Evolutionary conservation across 2,329 filamentous ascomycete genomes (phyloP).

Genomic region (Xylariaceae sp.): DNA sequence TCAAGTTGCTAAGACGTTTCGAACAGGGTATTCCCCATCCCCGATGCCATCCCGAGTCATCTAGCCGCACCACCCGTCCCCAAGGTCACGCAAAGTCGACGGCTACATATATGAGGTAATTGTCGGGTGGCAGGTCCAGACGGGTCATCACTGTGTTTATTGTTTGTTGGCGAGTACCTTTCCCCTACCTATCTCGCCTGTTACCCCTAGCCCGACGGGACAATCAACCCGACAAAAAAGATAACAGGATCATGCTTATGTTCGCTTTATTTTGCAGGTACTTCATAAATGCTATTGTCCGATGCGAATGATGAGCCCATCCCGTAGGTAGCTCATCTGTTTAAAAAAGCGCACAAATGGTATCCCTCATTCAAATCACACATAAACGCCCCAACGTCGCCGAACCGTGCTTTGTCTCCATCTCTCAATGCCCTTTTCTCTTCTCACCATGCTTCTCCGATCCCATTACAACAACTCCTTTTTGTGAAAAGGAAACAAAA

Average conservation of each 20-base stretch:
- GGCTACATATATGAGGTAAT: neutral
- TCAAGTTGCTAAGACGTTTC: neutral
- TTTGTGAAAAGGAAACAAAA: too few relatives aligned
- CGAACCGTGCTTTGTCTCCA: neutral
- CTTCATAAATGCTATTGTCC: too few relatives aligned
- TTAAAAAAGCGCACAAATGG: neutral
- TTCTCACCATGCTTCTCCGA: neutral
- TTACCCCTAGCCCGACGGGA: too few relatives aligned
- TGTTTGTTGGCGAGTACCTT: neutral
- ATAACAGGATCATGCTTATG: too few relatives aligned
- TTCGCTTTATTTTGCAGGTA: too few relatives aligned
- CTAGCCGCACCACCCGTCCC: conserved; percentile 57
- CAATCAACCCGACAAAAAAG: too few relatives aligned
- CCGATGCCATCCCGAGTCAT: conserved; percentile 58
- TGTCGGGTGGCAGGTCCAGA: neutral
- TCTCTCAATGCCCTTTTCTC: neutral
- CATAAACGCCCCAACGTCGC: neutral
- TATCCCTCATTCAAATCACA: neutral
- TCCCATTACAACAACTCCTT: too few relatives aligned
- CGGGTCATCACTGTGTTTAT: neutral
- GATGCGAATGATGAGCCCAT: too few relatives aligned
- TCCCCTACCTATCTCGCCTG: too few relatives aligned
- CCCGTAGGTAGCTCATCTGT: too few relatives aligned
- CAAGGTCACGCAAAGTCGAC: neutral
- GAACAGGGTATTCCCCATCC: conserved; percentile 64